Evolutionary conservation across 441 rosid genomes (phyloP).

Genomic region (Corymbia calophylla): DNA sequence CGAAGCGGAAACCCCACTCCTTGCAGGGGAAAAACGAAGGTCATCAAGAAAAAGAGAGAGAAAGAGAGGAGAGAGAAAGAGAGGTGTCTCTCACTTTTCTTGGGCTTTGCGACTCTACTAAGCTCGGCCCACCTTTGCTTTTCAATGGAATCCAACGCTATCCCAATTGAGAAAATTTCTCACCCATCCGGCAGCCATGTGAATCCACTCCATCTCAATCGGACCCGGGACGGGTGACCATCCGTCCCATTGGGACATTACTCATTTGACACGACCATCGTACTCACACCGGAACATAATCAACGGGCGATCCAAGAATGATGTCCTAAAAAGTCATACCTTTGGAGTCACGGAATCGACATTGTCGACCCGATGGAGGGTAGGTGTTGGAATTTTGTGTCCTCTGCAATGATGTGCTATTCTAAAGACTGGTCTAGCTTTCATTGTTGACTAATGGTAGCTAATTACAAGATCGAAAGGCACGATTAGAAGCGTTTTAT

Average conservation of each 20-base stretch:
- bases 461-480: neutral
- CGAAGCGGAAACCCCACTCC: neutral
- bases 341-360: neutral
- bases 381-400: neutral
- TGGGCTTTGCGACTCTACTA: neutral
- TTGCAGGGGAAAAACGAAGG: neutral
- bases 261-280: neutral
- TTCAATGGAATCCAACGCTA: neutral
- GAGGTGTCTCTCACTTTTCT: neutral
- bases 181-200: rapidly evolving
- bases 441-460: neutral
- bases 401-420: neutral
- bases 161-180: neutral
- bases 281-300: neutral
- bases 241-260: neutral
- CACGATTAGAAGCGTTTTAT: neutral
- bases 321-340: neutral
- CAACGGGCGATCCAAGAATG: neutral
- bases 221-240: rapidly evolving
- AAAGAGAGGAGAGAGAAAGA: neutral
- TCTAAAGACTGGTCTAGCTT: neutral
- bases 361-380: neutral
- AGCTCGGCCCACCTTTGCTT: neutral
- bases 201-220: neutral
- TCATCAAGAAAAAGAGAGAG: neutral